Evolutionary conservation across 495 filamentous ascomycete genomes (phyloP).

Genomic region (Penicillium daleae): DNA sequence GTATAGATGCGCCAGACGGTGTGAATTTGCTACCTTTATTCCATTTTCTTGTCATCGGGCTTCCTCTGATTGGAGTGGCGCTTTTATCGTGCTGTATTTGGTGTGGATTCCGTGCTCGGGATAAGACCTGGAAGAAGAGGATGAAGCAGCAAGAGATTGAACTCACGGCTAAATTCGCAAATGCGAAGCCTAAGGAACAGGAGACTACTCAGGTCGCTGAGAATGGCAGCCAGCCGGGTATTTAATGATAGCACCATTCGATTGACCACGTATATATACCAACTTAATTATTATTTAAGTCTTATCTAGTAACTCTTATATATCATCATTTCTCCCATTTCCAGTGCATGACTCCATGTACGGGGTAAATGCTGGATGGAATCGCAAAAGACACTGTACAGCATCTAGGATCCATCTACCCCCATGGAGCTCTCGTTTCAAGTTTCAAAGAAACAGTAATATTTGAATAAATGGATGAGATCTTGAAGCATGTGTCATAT

Average conservation of each 20-base stretch:
- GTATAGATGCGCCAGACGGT: neutral
- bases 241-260: neutral
- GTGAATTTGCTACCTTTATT: neutral
- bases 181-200: neutral
- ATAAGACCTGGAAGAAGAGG: neutral
- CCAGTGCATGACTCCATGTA: neutral
- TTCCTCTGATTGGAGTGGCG: slow-evolving; percentile 2
- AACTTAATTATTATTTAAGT: neutral
- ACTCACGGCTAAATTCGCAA: neutral
- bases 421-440: no score
- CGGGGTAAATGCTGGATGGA: neutral
- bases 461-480: neutral
- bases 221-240: neutral
- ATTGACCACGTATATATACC: neutral
- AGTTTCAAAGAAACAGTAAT: no score
- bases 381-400: no score
- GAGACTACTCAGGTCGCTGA: neutral
- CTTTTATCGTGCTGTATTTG: neutral
- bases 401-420: no score
- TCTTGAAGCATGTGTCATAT: neutral
- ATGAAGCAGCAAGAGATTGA: neutral
- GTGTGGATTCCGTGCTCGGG: neutral
- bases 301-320: neutral
- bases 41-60: neutral
- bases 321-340: neutral